A percentile compares a stretch with the other conserved stretches of the same genome.
phyloP scores from a whole-genome alignment of 2,329 filamentous ascomycete genomes.

The Aspergillus sp. region DNA sequence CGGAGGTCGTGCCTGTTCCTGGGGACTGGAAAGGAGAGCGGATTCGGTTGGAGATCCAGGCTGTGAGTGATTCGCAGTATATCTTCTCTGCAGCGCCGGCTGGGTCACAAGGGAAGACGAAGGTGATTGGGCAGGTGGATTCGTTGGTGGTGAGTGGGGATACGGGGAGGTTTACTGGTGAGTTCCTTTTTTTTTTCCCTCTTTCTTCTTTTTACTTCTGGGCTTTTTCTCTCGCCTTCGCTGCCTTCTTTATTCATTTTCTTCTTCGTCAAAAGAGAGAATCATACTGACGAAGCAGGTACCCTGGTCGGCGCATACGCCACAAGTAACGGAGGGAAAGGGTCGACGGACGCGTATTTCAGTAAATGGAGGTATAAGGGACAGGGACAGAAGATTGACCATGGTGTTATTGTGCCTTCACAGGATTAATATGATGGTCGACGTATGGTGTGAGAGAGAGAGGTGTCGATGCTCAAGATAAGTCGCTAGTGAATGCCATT shows the following conservation, averaged over 20 bases:
- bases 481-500: too few relatives aligned
- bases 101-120: not conserved
- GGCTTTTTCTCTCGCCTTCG: too few relatives aligned
- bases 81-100: not conserved
- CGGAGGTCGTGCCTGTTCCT: not conserved
- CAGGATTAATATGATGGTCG: too few relatives aligned
- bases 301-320: conserved; percentile 4
- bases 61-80: conserved; percentile 5
- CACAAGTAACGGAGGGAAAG: conserved; percentile 1
- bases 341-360: conserved; percentile 3
- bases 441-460: too few relatives aligned
- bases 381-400: not conserved
- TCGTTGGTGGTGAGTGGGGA: conserved; percentile 3
- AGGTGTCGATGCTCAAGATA: too few relatives aligned
- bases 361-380: conserved; percentile 7
- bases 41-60: conserved; percentile 4
- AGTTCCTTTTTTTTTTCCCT: not conserved
- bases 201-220: not conserved
- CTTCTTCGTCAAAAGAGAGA: not conserved
- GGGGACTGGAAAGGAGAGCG: not conserved
- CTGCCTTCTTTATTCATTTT: too few relatives aligned
- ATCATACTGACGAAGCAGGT: not conserved
- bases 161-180: conserved; percentile 4
- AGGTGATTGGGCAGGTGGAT: not conserved
- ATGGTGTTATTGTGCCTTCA: not conserved